Evolutionary conservation across 768 basidiomycete species (phyloP), one percentile per base, ranked within the genome.

Genomic region (Rhodosporidiobolus odoratus): DNA sequence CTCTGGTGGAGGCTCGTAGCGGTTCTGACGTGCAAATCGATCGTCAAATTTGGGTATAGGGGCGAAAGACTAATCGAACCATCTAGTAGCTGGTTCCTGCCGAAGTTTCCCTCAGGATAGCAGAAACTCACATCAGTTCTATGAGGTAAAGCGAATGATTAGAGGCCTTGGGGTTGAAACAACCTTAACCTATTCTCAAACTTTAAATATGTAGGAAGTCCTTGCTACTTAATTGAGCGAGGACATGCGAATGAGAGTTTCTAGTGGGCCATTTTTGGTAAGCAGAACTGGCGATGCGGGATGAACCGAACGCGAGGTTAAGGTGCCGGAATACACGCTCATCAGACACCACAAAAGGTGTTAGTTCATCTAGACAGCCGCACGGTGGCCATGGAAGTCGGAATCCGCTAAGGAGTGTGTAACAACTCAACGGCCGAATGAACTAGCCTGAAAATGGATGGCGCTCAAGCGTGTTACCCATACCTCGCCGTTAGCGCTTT

Each of bases 11-110:
- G 87, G 89, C 87, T 88, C 86, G 87, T 88, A 90, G 89, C 88
- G 86, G 87, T 90, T 89, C 89, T 90, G 89, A 89, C 87, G 87
- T 90, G 89, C 89, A 90, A 90, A 90, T 90, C 88, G 87, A 89
- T 90, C 86, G 88, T 89, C 87, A 83, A 88, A 90, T 87, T 88
- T 89, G 88, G 88, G 88, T 89, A 89, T 90, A 89, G 89, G 89
- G 89, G 88, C 86, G 87, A 90, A 90, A 90, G 89, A 90, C 89
- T 88, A 89, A 90, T 90, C 87, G 87, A 89, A 89, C 88, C 88
- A 88, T 89, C 84, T 88, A 89, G 87, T 89, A 88, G 88, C 88
- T 89, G 87, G 87, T 89, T 89, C 87, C 88, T 86, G 86, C 87
- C 87, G 86, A 88, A 89, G 87, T 88, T 89, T 89, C 88, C 87